These are phyloP conservation scores for Akanthomyces muscarius DNA, from an alignment of 2,329 filamentous ascomycete species.

Conservation along the genomic window DNA sequence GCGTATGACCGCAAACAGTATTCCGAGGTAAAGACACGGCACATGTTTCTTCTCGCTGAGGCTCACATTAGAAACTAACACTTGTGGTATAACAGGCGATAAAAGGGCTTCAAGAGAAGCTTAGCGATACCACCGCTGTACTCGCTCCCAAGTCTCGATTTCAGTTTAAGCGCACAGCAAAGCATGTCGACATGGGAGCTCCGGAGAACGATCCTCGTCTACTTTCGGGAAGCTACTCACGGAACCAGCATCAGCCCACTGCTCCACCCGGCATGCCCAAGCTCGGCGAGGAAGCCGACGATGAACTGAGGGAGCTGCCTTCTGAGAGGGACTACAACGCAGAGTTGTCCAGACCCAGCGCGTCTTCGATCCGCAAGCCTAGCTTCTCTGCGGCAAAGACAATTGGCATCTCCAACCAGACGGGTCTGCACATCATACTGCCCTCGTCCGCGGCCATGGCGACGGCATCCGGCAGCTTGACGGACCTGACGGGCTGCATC, in stretches of 20 bases:
- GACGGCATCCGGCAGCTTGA: conserved; percentile 69
- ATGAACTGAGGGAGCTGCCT: conserved; percentile 21
- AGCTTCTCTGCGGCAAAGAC: conserved; percentile 59
- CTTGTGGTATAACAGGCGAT: conserved; percentile 52
- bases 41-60: too few species aligned
- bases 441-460: conserved; percentile 67
- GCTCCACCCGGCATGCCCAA: not conserved
- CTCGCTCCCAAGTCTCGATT: conserved; percentile 77
- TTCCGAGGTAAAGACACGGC: conserved; percentile 55
- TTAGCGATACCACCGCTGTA: conserved; percentile 64
- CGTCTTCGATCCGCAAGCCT: conserved; percentile 50
- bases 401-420: conserved; percentile 64
- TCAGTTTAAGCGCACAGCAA: conserved; percentile 59
- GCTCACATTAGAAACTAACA: not conserved
- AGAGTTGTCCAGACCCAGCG: conserved; percentile 43
- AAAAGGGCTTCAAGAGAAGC: conserved; percentile 73
- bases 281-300: conserved; percentile 21
- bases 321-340: conserved; percentile 49
- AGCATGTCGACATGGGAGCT: conserved; percentile 41
- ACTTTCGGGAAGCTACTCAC: conserved; percentile 33
- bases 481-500: conserved; percentile 65
- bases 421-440: conserved; percentile 69
- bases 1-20: conserved; percentile 89
- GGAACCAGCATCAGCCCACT: conserved; percentile 23
- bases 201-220: conserved; percentile 42